Percentiles rank a stretch among this genome's conserved stretches.
Evolutionary conservation across 192 early-diverging fungal species (phyloP).

Genomic region (Coemansia aciculifera): DNA sequence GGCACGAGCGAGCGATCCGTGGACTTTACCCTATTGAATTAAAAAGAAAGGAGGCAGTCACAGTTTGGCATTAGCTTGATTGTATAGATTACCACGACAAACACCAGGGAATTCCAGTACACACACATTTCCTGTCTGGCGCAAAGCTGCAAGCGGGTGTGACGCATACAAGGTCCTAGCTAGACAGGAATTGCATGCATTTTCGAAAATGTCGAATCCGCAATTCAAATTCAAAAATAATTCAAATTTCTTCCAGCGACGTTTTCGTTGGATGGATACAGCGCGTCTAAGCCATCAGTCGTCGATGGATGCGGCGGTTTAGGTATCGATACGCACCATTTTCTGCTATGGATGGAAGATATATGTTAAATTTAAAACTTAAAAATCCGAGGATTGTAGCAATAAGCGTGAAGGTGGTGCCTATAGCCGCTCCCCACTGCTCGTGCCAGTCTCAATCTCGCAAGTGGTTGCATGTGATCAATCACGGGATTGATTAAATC

Average conservation of each 20-base stretch:
- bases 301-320: conserved; percentile 9
- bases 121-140: background rate
- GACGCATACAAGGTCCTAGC: background rate
- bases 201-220: conserved; percentile 2
- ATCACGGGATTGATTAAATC: background rate
- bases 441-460: background rate
- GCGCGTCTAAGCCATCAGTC: background rate
- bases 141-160: background rate
- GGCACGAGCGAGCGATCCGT: conserved; percentile 99
- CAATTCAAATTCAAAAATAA: background rate
- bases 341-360: conserved; percentile 30
- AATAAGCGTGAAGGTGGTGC: conserved; percentile 21
- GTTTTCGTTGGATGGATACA: conserved; percentile 20
- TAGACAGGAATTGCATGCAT: background rate
- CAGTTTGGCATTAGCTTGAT: background rate
- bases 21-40: conserved; percentile 91
- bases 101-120: background rate
- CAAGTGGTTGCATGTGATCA: background rate
- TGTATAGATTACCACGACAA: background rate
- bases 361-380: conserved; percentile 16
- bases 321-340: conserved; percentile 31
- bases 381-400: conserved; percentile 6
- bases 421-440: background rate
- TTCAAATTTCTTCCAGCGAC: background rate
- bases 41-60: background rate